Evolutionary conservation across 2,329 filamentous ascomycete species (phyloP).

Genomic region (Elsinoe fawcettii): DNA sequence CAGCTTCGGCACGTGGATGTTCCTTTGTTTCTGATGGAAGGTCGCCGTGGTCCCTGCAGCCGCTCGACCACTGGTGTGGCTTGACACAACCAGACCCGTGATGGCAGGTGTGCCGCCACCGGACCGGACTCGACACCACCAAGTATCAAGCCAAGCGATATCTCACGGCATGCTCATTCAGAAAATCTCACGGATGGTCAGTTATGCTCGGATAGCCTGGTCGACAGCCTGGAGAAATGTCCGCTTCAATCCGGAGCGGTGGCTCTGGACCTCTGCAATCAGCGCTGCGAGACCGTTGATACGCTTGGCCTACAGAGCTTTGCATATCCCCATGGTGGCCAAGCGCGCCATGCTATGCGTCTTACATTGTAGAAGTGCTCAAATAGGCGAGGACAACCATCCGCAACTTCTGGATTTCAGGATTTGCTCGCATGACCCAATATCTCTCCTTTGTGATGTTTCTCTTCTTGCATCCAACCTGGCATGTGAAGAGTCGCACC

Average conservation of each 20-base stretch:
- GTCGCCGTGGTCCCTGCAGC: not conserved
- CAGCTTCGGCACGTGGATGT: not conserved
- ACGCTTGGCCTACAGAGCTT: not conserved
- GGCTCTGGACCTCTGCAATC: not conserved
- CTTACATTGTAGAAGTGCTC: not conserved
- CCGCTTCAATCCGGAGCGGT: not conserved
- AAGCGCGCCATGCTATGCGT: not conserved
- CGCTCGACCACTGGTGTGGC: not conserved
- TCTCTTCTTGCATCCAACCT: not conserved
- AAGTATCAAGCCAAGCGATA: not conserved
- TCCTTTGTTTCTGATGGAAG: not conserved
- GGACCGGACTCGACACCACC: not conserved
- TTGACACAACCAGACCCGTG: slow-evolving; percentile 2
- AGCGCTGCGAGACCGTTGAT: not conserved
- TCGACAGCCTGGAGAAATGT: no score
- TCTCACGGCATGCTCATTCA: no score
- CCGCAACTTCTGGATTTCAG: not conserved
- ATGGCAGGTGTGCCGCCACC: not conserved
- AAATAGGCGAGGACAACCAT: not conserved
- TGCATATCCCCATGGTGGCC: not conserved
- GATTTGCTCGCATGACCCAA: not conserved
- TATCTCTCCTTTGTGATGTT: not conserved
- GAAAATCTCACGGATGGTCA: no score
- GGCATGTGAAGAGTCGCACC: not conserved
- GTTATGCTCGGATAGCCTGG: no score